Evolutionary conservation across 805 yeast genomes (phyloP).

Genomic region (Candida koratica): DNA sequence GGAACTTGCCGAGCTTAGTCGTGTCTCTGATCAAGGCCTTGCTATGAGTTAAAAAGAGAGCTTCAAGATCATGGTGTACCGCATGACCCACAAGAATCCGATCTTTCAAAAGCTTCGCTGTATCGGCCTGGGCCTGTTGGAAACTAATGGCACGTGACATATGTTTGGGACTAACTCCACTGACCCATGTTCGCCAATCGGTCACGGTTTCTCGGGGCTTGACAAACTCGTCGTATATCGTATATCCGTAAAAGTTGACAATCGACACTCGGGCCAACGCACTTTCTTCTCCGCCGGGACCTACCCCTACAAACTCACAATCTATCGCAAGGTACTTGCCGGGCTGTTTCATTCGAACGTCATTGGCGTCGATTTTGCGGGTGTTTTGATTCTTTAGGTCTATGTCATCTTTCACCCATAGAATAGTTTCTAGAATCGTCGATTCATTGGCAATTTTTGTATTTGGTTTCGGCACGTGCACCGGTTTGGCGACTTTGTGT

Average conservation of each 20-base stretch:
- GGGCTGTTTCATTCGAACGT: constrained; percentile 42
- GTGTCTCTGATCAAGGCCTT: constrained; percentile 67
- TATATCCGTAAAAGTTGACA: constrained; percentile 76
- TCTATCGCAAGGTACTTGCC: constrained; percentile 83
- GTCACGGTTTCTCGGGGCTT: constrained; percentile 71
- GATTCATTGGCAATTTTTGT: no score
- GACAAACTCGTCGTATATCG: constrained; percentile 70
- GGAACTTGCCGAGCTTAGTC: constrained; percentile 55
- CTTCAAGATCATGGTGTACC: constrained; percentile 69
- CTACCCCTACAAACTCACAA: constrained; percentile 93
- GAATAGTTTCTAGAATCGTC: constrained; percentile 22
- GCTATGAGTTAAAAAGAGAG: constrained; percentile 67
- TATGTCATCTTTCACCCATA: constrained; percentile 35
- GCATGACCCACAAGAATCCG: constrained; percentile 82
- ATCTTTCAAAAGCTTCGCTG: constrained; percentile 49
- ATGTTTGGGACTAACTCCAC: constrained; percentile 73
- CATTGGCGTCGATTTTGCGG: no score
- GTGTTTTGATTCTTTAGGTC: no score
- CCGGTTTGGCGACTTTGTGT: constrained; percentile 2
- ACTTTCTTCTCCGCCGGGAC: constrained; percentile 63
- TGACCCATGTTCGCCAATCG: constrained; percentile 91
- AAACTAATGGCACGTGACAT: constrained; percentile 67
- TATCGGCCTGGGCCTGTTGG: constrained; percentile 59
- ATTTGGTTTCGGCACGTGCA: no score
- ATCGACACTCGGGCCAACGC: constrained; percentile 84